Percentiles rank a stretch among this genome's conserved stretches.
Conservation (phyloP, 2,329 filamentous ascomycete genomes). For the Ophiostoma triangulosporum region DNA sequence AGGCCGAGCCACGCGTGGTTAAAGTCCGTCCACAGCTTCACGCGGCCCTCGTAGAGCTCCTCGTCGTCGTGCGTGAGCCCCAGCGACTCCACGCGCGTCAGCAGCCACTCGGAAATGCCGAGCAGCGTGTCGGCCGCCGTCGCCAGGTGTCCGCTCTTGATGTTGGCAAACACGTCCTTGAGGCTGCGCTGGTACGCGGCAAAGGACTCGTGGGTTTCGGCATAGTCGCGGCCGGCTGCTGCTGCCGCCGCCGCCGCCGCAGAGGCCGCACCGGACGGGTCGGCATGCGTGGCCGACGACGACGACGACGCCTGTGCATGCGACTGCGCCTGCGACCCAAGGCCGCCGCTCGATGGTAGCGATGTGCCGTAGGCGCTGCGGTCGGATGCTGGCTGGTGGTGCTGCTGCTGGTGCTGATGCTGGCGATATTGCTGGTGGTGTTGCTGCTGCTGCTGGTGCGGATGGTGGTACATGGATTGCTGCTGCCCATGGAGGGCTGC, state of each 20-base stretch:
- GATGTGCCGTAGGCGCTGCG: slow-evolving; percentile 33
- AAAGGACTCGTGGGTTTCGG: slow-evolving; percentile 48
- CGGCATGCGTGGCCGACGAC: neutral
- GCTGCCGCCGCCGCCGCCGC: neutral
- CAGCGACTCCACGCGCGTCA: slow-evolving; percentile 40
- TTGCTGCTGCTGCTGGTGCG: neutral
- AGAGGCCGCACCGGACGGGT: neutral
- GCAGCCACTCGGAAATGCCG: slow-evolving; percentile 40
- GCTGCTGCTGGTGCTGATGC: slow-evolving; percentile 13
- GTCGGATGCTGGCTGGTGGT: slow-evolving; percentile 40
- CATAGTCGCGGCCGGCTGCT: slow-evolving; percentile 5
- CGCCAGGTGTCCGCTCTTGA: slow-evolving; percentile 39
- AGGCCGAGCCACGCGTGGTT: slow-evolving; percentile 83
- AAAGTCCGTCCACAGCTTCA: slow-evolving; percentile 86
- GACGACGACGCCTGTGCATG: neutral
- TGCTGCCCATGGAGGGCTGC: slow-evolving; percentile 34
- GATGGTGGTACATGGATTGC: slow-evolving; percentile 49
- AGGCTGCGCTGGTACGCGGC: slow-evolving; percentile 48
- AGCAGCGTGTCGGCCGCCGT: slow-evolving; percentile 39
- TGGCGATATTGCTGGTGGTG: slow-evolving; percentile 23
- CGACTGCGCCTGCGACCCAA: slow-evolving; percentile 21
- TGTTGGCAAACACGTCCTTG: slow-evolving; percentile 56
- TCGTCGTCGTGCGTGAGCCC: slow-evolving; percentile 72
- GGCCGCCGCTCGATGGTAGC: slow-evolving; percentile 22
- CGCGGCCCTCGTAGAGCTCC: slow-evolving; percentile 57